Percentiles rank a stretch among this genome's conserved stretches.
Evolutionary conservation across 805 yeast genomes (phyloP).

Genomic region (Sugiyamaella lignohabitans): DNA sequence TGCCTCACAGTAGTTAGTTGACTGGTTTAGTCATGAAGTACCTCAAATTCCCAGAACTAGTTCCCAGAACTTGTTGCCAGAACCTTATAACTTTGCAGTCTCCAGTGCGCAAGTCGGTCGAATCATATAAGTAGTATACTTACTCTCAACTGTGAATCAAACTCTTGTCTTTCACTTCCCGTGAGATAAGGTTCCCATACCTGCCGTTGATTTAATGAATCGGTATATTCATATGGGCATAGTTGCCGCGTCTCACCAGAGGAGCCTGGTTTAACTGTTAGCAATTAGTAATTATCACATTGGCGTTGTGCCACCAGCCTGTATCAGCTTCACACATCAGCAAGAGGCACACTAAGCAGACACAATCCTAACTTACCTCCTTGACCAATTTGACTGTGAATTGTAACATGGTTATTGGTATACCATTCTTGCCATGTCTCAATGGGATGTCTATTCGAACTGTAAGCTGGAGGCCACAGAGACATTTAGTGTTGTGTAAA

Average conservation of each 20-base stretch:
- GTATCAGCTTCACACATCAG: constrained; percentile 7
- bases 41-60: not conserved
- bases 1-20: constrained; percentile 9
- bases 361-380: constrained; percentile 4
- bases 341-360: not conserved
- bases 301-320: not conserved
- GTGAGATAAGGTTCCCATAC: constrained; percentile 28
- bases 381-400: constrained; percentile 16
- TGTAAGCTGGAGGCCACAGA: constrained; percentile 19
- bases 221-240: constrained; percentile 28
- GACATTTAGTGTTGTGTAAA: too few relatives aligned
- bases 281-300: not conserved
- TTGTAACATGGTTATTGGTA: constrained; percentile 15
- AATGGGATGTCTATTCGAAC: constrained; percentile 23
- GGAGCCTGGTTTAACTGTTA: constrained; percentile 4
- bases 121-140: constrained; percentile 3
- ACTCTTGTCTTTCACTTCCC: constrained; percentile 26
- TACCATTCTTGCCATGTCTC: constrained; percentile 30
- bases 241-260: constrained; percentile 14
- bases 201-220: constrained; percentile 26
- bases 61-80: not conserved
- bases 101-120: not conserved
- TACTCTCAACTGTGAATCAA: constrained; percentile 26
- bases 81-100: too few relatives aligned
- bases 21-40: not conserved